Evolutionary conservation across 306 rosid genomes (phyloP).

Genomic region (Dryas alaskensis): DNA sequence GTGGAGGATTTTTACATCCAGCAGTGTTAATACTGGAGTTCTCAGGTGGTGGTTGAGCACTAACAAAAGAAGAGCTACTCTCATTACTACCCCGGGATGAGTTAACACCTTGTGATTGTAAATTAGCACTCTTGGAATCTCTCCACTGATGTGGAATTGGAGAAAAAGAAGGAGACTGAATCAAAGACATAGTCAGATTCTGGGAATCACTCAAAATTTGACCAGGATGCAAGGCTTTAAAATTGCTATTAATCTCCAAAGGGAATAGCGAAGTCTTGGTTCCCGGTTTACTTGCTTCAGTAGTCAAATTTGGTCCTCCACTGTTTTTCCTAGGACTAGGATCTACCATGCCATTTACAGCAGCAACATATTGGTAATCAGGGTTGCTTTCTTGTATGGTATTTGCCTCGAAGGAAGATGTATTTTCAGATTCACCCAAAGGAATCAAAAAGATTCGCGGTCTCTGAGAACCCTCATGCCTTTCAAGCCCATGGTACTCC

Average conservation of each 20-base stretch:
- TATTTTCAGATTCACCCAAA: conserved; percentile 57
- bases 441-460: conserved; percentile 62
- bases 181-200: conserved; percentile 26
- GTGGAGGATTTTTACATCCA: conserved; percentile 31
- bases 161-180: conserved; percentile 37
- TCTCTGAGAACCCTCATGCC: conserved; percentile 61
- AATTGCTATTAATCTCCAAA: conserved; percentile 35
- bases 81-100: conserved; percentile 44
- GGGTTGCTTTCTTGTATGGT: conserved; percentile 45
- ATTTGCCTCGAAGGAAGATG: conserved; percentile 41
- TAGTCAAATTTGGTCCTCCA: conserved; percentile 34
- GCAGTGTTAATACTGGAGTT: conserved; percentile 24
- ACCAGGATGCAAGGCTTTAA: conserved; percentile 37
- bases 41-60: conserved; percentile 39
- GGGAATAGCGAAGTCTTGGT: conserved; percentile 25
- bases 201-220: conserved; percentile 39
- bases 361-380: conserved; percentile 71
- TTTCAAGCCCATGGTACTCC: conserved; percentile 68
- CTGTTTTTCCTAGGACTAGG: conserved; percentile 39
- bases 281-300: conserved; percentile 47
- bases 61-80: conserved; percentile 40
- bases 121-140: conserved; percentile 39
- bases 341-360: conserved; percentile 64
- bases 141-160: conserved; percentile 35
- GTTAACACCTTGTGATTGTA: conserved; percentile 37